Evolutionary conservation across 768 basidiomycete species (phyloP), one percentile per base, ranked within the genome.

Genomic region (Stropharia rugosoannulata): DNA sequence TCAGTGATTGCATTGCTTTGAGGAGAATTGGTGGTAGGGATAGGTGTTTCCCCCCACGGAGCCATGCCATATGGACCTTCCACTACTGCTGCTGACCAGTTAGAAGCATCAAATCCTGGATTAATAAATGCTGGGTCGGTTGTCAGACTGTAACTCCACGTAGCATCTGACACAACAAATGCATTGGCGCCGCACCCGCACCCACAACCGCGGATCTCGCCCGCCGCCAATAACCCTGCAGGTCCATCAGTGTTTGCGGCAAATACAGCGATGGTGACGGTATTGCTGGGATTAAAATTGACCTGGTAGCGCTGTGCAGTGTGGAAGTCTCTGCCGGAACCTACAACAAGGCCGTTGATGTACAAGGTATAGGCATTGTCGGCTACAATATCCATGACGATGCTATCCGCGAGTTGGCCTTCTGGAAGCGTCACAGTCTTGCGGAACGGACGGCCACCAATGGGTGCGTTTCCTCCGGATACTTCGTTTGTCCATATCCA

Each of bases 401-500:
- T 65, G 19, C 60, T 62, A 7, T 59, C 57, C 1, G 65, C 61
- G 9, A 58, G 50, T 55, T 64, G 57, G 8, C 66, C 66, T 13
- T 49, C 43, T 13, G 69, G 66, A 15, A 66, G 56, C 18, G 55
- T 56, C 25, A 69, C 57, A 2, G 59, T 66, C 38, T 65, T 69
- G 27, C 66, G 64, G 67, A 72, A 72, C 12, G 68, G 65, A 38
- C 70, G 66, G 5, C 60, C 32, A 1, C 71, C 68, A 2, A 61
- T 43, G 1, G 69, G 69, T 5, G 58, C 61, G 13, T 37, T 52
- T n/a, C 63, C 64, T 8, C 52, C 53, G 38, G 32, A 53, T 37
- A 67, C 54, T 29, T 72, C 70, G 51, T 64, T 66, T 27, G 70
- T 69, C 70, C 70, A 73, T 18, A 73, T 70, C 70, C 70, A 72